Evolutionary conservation across 208 protist genomes (phyloP).

Genomic region (Kentomonas sorsogonicus): DNA sequence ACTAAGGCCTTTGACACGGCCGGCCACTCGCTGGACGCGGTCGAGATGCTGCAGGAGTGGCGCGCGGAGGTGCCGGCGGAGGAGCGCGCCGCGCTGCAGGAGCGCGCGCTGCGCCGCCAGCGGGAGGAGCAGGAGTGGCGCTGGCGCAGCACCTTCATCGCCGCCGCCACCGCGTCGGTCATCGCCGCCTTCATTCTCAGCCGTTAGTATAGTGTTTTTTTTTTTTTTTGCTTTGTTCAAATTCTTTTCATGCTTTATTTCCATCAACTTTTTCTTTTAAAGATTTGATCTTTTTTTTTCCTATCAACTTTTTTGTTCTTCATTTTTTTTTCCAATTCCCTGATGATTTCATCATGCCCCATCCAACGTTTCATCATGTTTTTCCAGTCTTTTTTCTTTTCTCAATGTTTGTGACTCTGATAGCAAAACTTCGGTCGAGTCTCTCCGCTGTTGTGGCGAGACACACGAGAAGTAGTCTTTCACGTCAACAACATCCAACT

Average conservation of each 20-base stretch:
- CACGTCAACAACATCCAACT: too few relatives aligned
- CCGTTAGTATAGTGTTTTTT: background rate
- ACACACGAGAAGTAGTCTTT: too few relatives aligned
- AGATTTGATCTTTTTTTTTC: conserved; percentile 5
- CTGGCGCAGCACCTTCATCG: conserved; percentile 31
- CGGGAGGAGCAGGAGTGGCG: conserved; percentile 26
- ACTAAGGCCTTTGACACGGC: conserved; percentile 29
- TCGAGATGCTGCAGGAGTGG: conserved; percentile 24
- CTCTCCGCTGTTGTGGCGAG: too few relatives aligned
- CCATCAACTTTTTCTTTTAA: background rate
- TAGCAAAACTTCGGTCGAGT: too few relatives aligned
- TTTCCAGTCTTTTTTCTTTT: too few relatives aligned
- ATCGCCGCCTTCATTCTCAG: background rate
- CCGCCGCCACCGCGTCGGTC: background rate
- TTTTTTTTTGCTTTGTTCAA: conserved; percentile 4
- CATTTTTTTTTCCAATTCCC: background rate
- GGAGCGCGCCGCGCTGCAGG: background rate
- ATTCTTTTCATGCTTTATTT: background rate
- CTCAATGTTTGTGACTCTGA: too few relatives aligned
- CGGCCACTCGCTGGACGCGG: conserved; percentile 26
- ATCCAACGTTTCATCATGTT: background rate
- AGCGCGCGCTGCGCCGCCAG: too few relatives aligned
- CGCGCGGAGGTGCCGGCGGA: conserved; percentile 1
- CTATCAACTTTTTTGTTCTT: conserved; percentile 2
- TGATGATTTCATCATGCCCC: background rate